A percentile compares a stretch with the other conserved stretches of the same genome.
These are phyloP conservation scores for Lithohypha guttulata DNA, from an alignment of 2,329 filamentous ascomycete genomes.

Conservation along the genomic window DNA sequence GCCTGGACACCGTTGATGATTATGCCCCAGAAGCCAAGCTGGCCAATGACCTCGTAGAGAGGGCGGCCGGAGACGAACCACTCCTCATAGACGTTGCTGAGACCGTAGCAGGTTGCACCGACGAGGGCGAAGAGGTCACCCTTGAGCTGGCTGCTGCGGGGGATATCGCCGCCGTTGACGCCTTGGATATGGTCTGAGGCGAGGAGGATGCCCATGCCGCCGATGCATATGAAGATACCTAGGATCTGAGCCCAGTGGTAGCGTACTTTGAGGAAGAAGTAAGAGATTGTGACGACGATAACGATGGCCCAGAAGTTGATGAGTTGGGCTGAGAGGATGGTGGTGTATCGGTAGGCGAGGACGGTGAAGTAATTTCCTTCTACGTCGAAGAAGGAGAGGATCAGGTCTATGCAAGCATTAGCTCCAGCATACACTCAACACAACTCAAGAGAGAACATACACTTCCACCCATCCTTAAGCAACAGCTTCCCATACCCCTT, in stretches of 20 bases:
- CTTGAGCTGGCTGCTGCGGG: slow-evolving; percentile 60
- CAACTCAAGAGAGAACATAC: slow-evolving; percentile 24
- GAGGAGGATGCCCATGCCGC: slow-evolving; percentile 78
- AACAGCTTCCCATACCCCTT: slow-evolving; percentile 57
- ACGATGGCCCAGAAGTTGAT: slow-evolving; percentile 99
- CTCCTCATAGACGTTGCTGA: slow-evolving; percentile 86
- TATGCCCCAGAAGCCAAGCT: slow-evolving; percentile 78
- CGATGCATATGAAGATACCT: slow-evolving; percentile 83
- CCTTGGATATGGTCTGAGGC: slow-evolving; percentile 72
- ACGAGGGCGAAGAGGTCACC: slow-evolving; percentile 86
- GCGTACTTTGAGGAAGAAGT: slow-evolving; percentile 70
- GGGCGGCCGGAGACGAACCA: slow-evolving; percentile 81
- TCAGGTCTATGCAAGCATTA: slow-evolving; percentile 46
- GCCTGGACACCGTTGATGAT: slow-evolving; percentile 86
- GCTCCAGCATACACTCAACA: neutral
- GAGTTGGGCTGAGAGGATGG: slow-evolving; percentile 81
- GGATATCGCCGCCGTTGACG: slow-evolving; percentile 51
- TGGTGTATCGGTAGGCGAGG: slow-evolving; percentile 84
- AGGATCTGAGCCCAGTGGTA: slow-evolving; percentile 78
- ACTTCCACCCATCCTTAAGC: slow-evolving; percentile 74
- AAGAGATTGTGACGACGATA: slow-evolving; percentile 76
- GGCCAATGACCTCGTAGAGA: slow-evolving; percentile 85
- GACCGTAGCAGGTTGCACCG: slow-evolving; percentile 81
- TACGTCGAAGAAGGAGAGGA: slow-evolving; percentile 86
- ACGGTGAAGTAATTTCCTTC: slow-evolving; percentile 98